Conservation (phyloP, 2,329 filamentous ascomycete genomes). For the Thielaviopsis euricoi region DNA sequence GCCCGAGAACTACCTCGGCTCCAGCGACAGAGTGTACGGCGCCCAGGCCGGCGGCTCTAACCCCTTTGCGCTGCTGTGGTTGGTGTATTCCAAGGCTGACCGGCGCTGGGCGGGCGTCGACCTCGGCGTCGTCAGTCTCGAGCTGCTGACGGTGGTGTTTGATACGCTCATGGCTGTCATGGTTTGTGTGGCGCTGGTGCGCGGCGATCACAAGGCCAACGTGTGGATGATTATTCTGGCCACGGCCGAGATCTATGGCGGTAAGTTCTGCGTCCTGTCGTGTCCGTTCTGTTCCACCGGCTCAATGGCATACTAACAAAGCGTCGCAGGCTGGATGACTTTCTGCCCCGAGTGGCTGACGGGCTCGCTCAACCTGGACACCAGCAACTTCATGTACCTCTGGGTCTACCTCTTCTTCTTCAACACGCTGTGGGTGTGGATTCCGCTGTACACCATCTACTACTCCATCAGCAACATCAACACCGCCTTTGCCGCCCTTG, state of each 20-base stretch:
- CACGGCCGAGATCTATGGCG: slow-evolving; percentile 50
- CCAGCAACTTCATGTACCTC: slow-evolving; percentile 50
- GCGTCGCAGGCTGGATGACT: slow-evolving; percentile 47
- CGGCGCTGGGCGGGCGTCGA: slow-evolving; percentile 47
- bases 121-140: slow-evolving; percentile 45
- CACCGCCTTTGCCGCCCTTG: slow-evolving; percentile 29
- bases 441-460: slow-evolving; percentile 43
- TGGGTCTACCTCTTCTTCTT: slow-evolving; percentile 56
- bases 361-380: slow-evolving; percentile 43
- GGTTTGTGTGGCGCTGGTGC: slow-evolving; percentile 43
- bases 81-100: slow-evolving; percentile 52
- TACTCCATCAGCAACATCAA: slow-evolving; percentile 38
- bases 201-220: slow-evolving; percentile 35
- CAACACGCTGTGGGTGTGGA: slow-evolving; percentile 50
- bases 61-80: slow-evolving; percentile 45
- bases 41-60: slow-evolving; percentile 38
- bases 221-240: slow-evolving; percentile 49
- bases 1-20: slow-evolving; percentile 35
- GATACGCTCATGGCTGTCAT: slow-evolving; percentile 42
- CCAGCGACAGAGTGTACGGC: slow-evolving; percentile 34
- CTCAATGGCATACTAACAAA: background rate
- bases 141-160: slow-evolving; percentile 48
- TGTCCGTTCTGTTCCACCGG: too few relatives aligned
- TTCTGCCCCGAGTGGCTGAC: slow-evolving; percentile 55
- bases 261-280: slow-evolving; percentile 20